Evolutionary conservation across 2,329 filamentous ascomycete species (phyloP).

Genomic region (Grosmannia huntii): DNA sequence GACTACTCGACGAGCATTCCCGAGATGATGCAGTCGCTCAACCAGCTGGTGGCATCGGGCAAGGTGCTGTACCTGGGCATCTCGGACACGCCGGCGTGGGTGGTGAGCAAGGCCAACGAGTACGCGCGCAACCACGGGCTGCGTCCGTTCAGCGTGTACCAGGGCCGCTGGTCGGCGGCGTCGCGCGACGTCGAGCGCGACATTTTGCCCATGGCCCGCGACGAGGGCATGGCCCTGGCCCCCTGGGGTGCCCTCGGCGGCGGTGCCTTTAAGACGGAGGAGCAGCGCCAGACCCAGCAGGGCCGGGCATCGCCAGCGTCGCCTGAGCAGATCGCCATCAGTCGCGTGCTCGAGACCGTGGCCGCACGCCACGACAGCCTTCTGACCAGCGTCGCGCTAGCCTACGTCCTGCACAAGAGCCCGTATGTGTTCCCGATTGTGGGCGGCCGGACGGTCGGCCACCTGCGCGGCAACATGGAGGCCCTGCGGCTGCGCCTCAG

Average conservation of each 20-base stretch:
- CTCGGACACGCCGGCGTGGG: constrained; percentile 44
- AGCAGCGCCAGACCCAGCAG: constrained; percentile 15
- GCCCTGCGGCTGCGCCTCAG: constrained; percentile 48
- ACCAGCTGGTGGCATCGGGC: constrained; percentile 34
- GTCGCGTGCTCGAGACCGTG: constrained; percentile 35
- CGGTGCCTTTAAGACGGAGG: constrained; percentile 21
- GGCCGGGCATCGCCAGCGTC: constrained; percentile 28
- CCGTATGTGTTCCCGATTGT: constrained; percentile 63
- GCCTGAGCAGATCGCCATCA: constrained; percentile 39
- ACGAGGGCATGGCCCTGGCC: constrained; percentile 42
- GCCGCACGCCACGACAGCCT: constrained; percentile 28
- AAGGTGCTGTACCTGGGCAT: constrained; percentile 49
- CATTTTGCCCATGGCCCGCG: constrained; percentile 52
- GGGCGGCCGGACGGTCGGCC: constrained; percentile 55
- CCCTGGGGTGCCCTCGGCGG: constrained; percentile 41
- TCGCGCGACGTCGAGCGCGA: constrained; percentile 57
- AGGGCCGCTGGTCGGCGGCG: constrained; percentile 49
- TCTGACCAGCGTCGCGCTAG: constrained; percentile 45
- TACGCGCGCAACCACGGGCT: constrained; percentile 49
- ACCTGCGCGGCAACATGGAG: constrained; percentile 58
- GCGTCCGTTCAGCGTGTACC: constrained; percentile 48
- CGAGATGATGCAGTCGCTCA: constrained; percentile 47
- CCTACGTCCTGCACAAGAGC: constrained; percentile 61
- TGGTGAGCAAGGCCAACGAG: constrained; percentile 37
- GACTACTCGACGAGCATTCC: constrained; percentile 40